phyloP scores from a whole-genome alignment of 768 basidiomycete species.

The Panellus pusillus region DNA sequence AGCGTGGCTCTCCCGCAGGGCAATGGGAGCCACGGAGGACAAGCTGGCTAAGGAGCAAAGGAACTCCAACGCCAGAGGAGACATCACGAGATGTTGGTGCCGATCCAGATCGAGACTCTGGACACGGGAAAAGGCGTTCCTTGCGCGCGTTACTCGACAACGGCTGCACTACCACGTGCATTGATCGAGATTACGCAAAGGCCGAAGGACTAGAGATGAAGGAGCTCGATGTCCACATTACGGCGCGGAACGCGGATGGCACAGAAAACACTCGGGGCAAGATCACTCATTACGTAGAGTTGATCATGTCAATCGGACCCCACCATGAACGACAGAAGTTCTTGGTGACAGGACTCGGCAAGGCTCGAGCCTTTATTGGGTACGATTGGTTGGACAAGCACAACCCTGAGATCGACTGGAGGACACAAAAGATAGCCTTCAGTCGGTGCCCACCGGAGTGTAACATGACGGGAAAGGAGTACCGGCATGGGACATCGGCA shows the following conservation, averaged over 20 bases:
- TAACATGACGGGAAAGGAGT: too few species aligned
- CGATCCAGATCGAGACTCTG: background rate
- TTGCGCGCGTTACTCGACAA: too few species aligned
- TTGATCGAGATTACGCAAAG: too few species aligned
- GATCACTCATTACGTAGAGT: conserved; percentile 21
- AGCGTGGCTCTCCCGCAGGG: background rate
- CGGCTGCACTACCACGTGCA: too few species aligned
- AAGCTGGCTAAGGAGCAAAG: background rate
- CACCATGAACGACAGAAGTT: too few species aligned
- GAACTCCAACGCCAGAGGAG: background rate
- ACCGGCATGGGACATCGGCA: too few species aligned
- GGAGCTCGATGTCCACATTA: too few species aligned
- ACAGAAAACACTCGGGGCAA: too few species aligned
- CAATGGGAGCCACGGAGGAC: background rate
- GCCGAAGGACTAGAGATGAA: too few species aligned
- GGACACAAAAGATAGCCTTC: conserved; percentile 11
- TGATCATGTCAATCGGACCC: conserved; percentile 20
- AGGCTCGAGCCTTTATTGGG: too few species aligned
- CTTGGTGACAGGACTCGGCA: too few species aligned
- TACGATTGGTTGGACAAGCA: too few species aligned
- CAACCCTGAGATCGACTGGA: conserved; percentile 23
- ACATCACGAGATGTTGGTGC: conserved; percentile 1
- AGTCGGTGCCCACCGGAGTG: conserved; percentile 18
- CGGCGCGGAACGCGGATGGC: conserved; percentile 24
- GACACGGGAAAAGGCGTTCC: conserved; percentile 1